Evolutionary conservation across 179 eudicot genomes (phyloP).

Genomic region (Amaranthus tricolor): DNA sequence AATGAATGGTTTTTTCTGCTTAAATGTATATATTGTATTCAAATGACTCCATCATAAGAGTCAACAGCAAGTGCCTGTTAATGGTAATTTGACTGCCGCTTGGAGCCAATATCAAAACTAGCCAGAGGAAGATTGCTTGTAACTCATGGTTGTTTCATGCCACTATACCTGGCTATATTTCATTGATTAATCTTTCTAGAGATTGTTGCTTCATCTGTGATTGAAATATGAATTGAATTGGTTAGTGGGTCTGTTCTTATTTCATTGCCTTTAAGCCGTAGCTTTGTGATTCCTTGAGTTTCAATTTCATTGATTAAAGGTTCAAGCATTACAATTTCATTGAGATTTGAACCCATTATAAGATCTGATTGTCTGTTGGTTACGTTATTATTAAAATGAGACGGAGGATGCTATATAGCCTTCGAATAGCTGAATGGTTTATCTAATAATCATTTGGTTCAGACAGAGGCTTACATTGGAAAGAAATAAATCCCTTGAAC

Average conservation of each 20-base stretch:
- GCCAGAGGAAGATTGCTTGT: slow-evolving; percentile 34
- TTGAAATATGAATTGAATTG: neutral
- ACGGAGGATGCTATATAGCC: slow-evolving; percentile 14
- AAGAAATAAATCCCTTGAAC: neutral
- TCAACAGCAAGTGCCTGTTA: slow-evolving; percentile 36
- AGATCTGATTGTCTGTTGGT: neutral
- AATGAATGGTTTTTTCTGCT: neutral
- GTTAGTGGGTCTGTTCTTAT: neutral
- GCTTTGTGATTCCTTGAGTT: slow-evolving; percentile 31
- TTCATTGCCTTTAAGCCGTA: slow-evolving; percentile 27
- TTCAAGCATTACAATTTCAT: no score
- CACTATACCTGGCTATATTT: slow-evolving; percentile 28
- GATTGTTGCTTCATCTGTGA: no score
- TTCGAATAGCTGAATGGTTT: slow-evolving; percentile 32
- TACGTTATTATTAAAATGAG: neutral
- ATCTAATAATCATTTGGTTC: slow-evolving; percentile 24
- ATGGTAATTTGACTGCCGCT: slow-evolving; percentile 50
- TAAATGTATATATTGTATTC: neutral
- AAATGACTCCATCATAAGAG: slow-evolving; percentile 25
- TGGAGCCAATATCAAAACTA: slow-evolving; percentile 28
- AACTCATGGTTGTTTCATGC: slow-evolving; percentile 34
- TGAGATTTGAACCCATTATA: no score
- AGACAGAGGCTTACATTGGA: slow-evolving; percentile 45
- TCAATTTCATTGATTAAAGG: slow-evolving; percentile 45
- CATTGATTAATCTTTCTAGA: neutral